phyloP scores from a whole-genome alignment of 2,329 filamentous ascomycete genomes.

The Xylariaceae sp. region DNA sequence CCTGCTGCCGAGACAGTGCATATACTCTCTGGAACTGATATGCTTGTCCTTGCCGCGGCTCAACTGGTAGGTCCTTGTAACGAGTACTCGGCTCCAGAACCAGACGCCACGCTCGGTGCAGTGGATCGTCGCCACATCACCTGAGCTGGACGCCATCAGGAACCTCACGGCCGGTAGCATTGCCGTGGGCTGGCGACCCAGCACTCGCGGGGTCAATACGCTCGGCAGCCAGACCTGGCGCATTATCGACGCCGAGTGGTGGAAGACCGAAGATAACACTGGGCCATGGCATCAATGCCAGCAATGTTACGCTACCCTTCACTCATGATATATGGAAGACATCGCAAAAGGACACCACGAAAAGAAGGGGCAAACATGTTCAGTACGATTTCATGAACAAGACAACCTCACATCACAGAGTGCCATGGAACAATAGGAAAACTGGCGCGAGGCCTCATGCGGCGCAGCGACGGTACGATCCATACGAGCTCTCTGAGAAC shows the following conservation, averaged over 20 bases:
- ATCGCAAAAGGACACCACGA: slow-evolving; percentile 18
- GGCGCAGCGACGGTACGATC: slow-evolving; percentile 23
- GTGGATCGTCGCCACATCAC: slow-evolving; percentile 24
- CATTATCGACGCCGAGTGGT: slow-evolving; percentile 29
- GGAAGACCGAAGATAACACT: slow-evolving; percentile 22
- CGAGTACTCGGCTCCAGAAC: slow-evolving; percentile 21
- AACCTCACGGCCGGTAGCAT: slow-evolving; percentile 27
- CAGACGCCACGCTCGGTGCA: slow-evolving; percentile 22
- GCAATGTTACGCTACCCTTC: slow-evolving; percentile 21
- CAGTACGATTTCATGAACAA: slow-evolving; percentile 29
- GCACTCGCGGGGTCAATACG: slow-evolving; percentile 28
- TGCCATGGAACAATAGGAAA: slow-evolving; percentile 26
- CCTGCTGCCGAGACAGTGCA: slow-evolving; percentile 26
- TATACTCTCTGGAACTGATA: slow-evolving; percentile 22
- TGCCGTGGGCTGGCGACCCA: slow-evolving; percentile 31
- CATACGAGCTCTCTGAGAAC: slow-evolving; percentile 20
- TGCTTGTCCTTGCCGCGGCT: slow-evolving; percentile 25
- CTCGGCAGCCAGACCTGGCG: slow-evolving; percentile 32
- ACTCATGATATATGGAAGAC: slow-evolving; percentile 22
- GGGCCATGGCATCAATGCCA: slow-evolving; percentile 20
- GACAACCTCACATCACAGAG: slow-evolving; percentile 22
- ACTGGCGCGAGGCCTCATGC: slow-evolving; percentile 21
- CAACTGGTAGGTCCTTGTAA: slow-evolving; percentile 22
- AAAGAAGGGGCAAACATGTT: slow-evolving; percentile 18
- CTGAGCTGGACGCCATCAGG: slow-evolving; percentile 25